phyloP scores from a whole-genome alignment of 495 filamentous ascomycete genomes.

The Rhypophila decipiens region DNA sequence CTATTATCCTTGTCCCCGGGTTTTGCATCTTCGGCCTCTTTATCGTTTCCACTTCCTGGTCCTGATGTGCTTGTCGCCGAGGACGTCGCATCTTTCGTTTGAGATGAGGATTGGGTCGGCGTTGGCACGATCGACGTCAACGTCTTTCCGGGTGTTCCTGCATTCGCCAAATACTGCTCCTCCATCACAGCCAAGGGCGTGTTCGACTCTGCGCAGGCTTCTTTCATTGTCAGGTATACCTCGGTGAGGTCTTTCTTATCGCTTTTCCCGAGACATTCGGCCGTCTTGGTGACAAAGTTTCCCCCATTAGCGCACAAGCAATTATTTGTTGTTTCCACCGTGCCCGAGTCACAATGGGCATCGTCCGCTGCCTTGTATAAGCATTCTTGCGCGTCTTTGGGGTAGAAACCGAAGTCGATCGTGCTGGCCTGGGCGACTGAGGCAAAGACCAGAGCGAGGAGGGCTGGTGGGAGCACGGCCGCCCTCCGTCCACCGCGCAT shows the following conservation, averaged over 20 bases:
- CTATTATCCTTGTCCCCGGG: not conserved
- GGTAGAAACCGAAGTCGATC: constrained; percentile 41
- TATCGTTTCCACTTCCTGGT: not conserved
- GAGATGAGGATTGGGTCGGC: constrained; percentile 3
- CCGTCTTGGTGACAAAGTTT: constrained; percentile 37
- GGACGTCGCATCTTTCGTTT: not conserved
- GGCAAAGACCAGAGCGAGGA: constrained; percentile 26
- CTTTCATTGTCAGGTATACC: constrained; percentile 31
- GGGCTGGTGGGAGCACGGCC: constrained; percentile 12
- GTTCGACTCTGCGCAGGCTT: constrained; percentile 20
- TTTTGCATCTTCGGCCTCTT: not conserved
- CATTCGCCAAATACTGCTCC: constrained; percentile 29
- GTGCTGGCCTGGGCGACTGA: constrained; percentile 14
- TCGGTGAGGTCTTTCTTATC: constrained; percentile 22
- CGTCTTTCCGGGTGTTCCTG: constrained; percentile 8
- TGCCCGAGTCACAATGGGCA: constrained; percentile 24
- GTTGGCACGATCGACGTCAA: constrained; percentile 4
- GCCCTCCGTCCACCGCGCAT: constrained; percentile 12
- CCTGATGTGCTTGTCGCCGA: not conserved
- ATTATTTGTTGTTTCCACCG: constrained; percentile 28
- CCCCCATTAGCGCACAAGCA: constrained; percentile 40
- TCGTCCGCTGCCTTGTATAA: constrained; percentile 26
- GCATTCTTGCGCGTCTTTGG: constrained; percentile 31
- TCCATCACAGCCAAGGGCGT: constrained; percentile 23
- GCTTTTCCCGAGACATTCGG: constrained; percentile 30